A percentile compares a stretch with the other conserved stretches of the same genome.
These are phyloP conservation scores for Kokia cookei DNA, from an alignment of 441 rosid genomes.

Conservation along the genomic window DNA sequence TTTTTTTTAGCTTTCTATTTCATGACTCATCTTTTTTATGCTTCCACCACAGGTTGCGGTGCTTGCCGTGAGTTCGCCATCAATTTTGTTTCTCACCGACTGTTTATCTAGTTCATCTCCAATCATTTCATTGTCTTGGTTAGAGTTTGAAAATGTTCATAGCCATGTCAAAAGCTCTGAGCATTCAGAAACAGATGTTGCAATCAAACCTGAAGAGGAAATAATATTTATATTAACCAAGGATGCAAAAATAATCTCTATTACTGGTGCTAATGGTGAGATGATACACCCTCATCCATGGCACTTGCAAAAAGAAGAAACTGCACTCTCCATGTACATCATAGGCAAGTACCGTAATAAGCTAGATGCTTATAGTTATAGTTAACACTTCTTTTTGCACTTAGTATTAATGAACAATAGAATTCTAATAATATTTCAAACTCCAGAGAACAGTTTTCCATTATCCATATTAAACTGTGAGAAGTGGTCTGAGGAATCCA, in stretches of 20 bases:
- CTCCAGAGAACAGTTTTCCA: conserved; percentile 29
- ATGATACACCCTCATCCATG: conserved; percentile 35
- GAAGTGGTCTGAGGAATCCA: conserved; percentile 20
- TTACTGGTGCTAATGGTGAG: conserved; percentile 34
- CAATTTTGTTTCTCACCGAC: conserved; percentile 46
- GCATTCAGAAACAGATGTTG: conserved; percentile 26
- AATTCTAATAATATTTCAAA: conserved; percentile 7
- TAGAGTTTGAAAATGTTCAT: conserved; percentile 21
- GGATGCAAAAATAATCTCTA: conserved; percentile 38
- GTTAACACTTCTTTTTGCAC: background rate
- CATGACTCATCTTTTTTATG: conserved; percentile 15
- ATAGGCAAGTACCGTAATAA: conserved; percentile 45
- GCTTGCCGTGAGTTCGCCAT: conserved; percentile 44
- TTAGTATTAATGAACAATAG: conserved; percentile 7
- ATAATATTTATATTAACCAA: conserved; percentile 39
- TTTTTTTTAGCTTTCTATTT: conserved; percentile 6
- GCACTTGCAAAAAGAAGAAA: conserved; percentile 40
- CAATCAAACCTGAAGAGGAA: conserved; percentile 30
- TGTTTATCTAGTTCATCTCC: conserved; percentile 35
- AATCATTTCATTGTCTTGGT: conserved; percentile 42
- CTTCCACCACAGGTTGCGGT: conserved; percentile 49
- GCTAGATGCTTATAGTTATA: background rate
- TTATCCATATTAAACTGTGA: conserved; percentile 17
- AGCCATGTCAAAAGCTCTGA: conserved; percentile 25
- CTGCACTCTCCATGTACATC: conserved; percentile 53